A percentile compares a stretch with the other conserved stretches of the same genome.
These are phyloP conservation scores for Amorphotheca resinae DNA, from an alignment of 495 filamentous ascomycete genomes.

Conservation along the genomic window DNA sequence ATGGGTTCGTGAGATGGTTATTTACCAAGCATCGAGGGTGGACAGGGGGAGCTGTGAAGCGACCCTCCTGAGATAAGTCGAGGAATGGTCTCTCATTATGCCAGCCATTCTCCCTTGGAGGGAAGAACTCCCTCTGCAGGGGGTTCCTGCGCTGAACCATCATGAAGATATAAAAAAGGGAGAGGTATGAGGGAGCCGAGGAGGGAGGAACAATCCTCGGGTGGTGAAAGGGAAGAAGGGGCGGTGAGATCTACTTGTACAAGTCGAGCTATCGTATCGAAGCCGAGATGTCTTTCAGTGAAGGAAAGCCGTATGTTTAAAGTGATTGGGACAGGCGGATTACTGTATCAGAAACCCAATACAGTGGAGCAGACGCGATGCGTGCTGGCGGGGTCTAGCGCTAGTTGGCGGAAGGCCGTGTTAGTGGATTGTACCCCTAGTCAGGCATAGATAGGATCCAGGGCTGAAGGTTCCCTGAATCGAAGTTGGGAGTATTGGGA, in stretches of 20 bases:
- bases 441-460: too few species aligned
- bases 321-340: too few species aligned
- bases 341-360: slow-evolving; percentile 15
- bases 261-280: slow-evolving; percentile 21
- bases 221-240: background rate
- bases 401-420: slow-evolving; percentile 5
- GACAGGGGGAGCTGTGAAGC: background rate
- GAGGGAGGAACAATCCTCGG: background rate
- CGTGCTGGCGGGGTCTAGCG: too few species aligned
- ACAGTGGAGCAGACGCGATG: too few species aligned
- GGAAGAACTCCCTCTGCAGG: slow-evolving; percentile 7
- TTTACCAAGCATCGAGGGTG: slow-evolving; percentile 8
- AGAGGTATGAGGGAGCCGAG: background rate
- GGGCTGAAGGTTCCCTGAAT: too few species aligned
- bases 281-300: slow-evolving; percentile 5
- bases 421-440: too few species aligned
- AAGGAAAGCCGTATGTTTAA: background rate
- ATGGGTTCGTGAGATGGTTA: background rate
- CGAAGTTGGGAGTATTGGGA: too few species aligned
- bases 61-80: slow-evolving; percentile 3
- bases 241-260: slow-evolving; percentile 6
- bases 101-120: slow-evolving; percentile 6
- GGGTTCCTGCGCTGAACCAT: slow-evolving; percentile 10
- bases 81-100: slow-evolving; percentile 10
- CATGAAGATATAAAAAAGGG: slow-evolving; percentile 5